A percentile compares a stretch with the other conserved stretches of the same genome.
Conservation (phyloP, 306 rosid species). For the Cicer chorassanicum region DNA sequence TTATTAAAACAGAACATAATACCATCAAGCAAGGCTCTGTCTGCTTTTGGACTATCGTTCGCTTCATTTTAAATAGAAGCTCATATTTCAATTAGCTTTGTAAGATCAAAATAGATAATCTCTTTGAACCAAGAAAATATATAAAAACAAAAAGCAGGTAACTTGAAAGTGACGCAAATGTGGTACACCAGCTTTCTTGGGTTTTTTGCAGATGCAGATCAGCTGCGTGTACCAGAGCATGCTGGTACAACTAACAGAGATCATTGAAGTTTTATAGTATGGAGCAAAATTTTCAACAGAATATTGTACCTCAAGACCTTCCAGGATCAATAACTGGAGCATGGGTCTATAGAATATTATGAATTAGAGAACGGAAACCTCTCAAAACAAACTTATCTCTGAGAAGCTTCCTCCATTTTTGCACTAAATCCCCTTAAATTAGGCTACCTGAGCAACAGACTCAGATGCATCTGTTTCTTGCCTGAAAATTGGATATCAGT, state of each 20-base stretch:
- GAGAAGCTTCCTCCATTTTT: constrained; percentile 36
- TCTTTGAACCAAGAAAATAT: constrained; percentile 5
- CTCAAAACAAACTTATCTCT: constrained; percentile 36
- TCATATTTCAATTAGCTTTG: constrained; percentile 27
- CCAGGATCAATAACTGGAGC: constrained; percentile 11
- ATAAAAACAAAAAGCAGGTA: neutral
- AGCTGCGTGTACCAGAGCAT: constrained; percentile 2
- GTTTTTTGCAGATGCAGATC: constrained; percentile 6
- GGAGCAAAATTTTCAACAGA: constrained; percentile 40
- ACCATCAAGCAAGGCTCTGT: neutral
- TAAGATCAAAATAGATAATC: constrained; percentile 5
- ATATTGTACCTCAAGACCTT: constrained; percentile 40
- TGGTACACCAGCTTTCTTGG: constrained; percentile 30
- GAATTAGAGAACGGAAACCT: constrained; percentile 28
- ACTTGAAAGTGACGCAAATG: neutral
- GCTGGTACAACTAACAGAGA: constrained; percentile 17
- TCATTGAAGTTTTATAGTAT: constrained; percentile 5
- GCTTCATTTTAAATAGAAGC: constrained; percentile 22
- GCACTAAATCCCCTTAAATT: constrained; percentile 39
- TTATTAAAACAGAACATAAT: too few species aligned
- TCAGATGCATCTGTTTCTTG: constrained; percentile 68
- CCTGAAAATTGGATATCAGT: constrained; percentile 57
- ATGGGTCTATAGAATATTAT: neutral
- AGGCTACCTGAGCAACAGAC: constrained; percentile 73
- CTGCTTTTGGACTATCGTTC: neutral